phyloP scores from a whole-genome alignment of 1,284 basidiomycete genomes.

The Cutaneotrichosporon curvatum region DNA sequence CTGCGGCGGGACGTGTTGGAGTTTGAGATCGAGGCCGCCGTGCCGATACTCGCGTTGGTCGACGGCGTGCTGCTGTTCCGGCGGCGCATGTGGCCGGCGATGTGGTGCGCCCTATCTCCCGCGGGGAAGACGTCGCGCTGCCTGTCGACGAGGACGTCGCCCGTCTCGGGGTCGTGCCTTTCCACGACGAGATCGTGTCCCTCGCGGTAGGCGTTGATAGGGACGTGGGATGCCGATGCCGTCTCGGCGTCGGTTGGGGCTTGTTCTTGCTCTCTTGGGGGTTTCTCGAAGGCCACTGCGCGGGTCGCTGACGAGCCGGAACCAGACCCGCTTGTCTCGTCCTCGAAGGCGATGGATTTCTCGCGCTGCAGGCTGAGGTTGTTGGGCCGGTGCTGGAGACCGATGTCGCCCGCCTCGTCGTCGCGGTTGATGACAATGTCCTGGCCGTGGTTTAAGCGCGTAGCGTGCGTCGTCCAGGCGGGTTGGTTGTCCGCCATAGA shows the following conservation, averaged over 20 bases:
- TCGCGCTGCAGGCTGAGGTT: conserved; percentile 2
- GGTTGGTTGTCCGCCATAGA: conserved; percentile 53
- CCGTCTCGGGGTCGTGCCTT: conserved; percentile 52
- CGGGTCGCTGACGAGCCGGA: conserved; percentile 16
- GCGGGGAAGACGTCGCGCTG: not conserved
- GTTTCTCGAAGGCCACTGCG: no score
- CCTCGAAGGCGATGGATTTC: conserved; percentile 16
- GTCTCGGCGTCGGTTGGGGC: conserved; percentile 5
- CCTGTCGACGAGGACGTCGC: conserved; percentile 40
- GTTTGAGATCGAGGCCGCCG: no score
- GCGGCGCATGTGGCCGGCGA: no score
- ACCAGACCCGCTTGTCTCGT: conserved; percentile 5
- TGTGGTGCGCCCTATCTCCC: not conserved
- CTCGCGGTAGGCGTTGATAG: conserved; percentile 58
- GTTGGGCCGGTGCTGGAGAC: conserved; percentile 14
- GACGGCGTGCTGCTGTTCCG: no score
- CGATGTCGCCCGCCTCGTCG: conserved; percentile 43
- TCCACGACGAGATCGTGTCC: conserved; percentile 63
- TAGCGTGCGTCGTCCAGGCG: conserved; percentile 72
- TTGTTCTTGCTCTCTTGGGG: no score
- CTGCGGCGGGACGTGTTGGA: no score
- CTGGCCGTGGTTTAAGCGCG: conserved; percentile 57
- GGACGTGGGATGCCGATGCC: conserved; percentile 9
- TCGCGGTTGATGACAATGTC: conserved; percentile 80
- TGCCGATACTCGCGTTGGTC: no score